phyloP scores from a whole-genome alignment of 768 basidiomycete species.

The Pleurotus pulmonarius region DNA sequence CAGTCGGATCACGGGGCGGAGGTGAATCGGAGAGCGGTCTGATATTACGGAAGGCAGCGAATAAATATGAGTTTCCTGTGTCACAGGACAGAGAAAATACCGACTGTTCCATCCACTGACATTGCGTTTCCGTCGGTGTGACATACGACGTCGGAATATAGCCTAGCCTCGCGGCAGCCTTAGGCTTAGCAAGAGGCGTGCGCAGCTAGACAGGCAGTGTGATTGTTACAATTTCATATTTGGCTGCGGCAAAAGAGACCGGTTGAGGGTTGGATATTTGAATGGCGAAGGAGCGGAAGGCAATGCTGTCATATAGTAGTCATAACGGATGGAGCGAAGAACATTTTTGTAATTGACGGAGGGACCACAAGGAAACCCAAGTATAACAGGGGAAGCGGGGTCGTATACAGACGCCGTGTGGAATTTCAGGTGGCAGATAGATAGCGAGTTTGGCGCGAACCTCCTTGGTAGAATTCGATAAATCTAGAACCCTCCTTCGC shows the following conservation, averaged over 20 bases:
- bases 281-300: neutral
- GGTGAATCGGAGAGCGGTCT: too few species aligned
- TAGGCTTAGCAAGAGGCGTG: neutral
- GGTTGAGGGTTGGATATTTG: neutral
- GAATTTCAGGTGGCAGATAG: neutral
- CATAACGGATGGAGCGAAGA: neutral
- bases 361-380: neutral
- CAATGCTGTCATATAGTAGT: constrained; percentile 2
- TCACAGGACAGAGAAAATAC: too few species aligned
- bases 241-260: neutral
- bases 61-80: too few species aligned
- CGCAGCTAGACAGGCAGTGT: neutral
- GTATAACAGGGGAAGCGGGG: neutral
- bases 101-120: too few species aligned
- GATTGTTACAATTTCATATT: constrained; percentile 1
- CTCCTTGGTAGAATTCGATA: too few species aligned
- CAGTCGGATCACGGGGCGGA: too few species aligned
- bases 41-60: too few species aligned
- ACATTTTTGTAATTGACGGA: neutral
- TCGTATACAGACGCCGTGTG: neutral
- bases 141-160: too few species aligned
- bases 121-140: too few species aligned
- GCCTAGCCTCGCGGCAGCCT: too few species aligned
- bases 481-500: too few species aligned
- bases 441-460: neutral